Base-by-base conservation (phyloP, 2,329 filamentous ascomycete genomes). In the Fusarium haematococcum region DNA sequence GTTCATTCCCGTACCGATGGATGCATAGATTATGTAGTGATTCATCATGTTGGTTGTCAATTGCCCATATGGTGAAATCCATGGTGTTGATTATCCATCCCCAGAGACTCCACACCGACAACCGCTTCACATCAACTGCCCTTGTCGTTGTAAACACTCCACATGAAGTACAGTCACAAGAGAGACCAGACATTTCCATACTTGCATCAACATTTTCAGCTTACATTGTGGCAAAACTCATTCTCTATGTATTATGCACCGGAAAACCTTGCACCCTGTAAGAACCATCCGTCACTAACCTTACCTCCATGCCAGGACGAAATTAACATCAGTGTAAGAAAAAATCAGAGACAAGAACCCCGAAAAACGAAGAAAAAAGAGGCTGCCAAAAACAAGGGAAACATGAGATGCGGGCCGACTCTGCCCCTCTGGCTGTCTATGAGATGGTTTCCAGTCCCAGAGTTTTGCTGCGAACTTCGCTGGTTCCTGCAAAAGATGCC, bases 231-330 rank as follows among this genome's bases (percentile, higher is more conserved):
- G 72, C 71, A 65, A 79, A 77, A 67, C 57, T 72, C 74, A 78
- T 75, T 79, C 71, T 78, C 77, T 79, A 78, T 76, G 68, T 76
- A 73, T 78, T 79, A 79, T 79, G 77, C 77, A 79, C 75, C 77
- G 75, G 74, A 75, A 78, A 65, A 68, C 71, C 73, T 75, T 74
- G 58, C 75, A 76, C 75, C 73, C 32, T 73, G 68, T 72, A 71
- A 74, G 68, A 77, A 66, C 64, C 69, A 63, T 68, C 74, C 70
- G 63, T 77, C 75, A 79, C 77, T 78, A 71, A 48, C 77, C 72
- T 76, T 75, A 74, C 74, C 72, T 75, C 71, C 69, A 73, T 77
- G 70, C 73, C 73, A 67, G 75, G 68, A 73, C 63, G 64, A 77
- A 69, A 75, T 75, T 67, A 70, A 68, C 59, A 67, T 76, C 64